A percentile compares a stretch with the other conserved stretches of the same genome.
Evolutionary conservation across 108 stramenopile genomes (phyloP).

Genomic region (Cyclotella sp.): DNA sequence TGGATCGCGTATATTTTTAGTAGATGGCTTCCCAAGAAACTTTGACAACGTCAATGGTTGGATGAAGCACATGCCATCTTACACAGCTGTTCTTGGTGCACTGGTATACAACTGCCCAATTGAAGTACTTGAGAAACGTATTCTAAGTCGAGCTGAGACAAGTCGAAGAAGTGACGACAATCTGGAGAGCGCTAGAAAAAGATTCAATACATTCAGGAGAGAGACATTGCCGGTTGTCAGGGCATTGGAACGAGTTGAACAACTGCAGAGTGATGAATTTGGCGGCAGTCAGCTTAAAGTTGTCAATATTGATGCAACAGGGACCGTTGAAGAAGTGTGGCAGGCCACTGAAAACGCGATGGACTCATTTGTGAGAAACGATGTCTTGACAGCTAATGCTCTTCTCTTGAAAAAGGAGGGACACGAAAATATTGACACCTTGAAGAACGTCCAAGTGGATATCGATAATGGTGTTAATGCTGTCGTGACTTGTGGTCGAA

Average conservation of each 20-base stretch:
- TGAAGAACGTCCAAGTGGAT: conserved; percentile 60
- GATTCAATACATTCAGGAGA: conserved; percentile 84
- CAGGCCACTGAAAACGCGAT: conserved; percentile 65
- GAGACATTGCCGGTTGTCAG: conserved; percentile 87
- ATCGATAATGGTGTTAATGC: conserved; percentile 71
- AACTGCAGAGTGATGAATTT: conserved; percentile 34
- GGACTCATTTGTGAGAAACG: conserved; percentile 69
- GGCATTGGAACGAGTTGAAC: conserved; percentile 55
- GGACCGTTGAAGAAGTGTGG: conserved; percentile 81
- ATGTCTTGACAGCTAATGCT: conserved; percentile 72
- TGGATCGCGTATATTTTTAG: conserved; percentile 80
- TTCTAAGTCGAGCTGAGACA: conserved; percentile 84
- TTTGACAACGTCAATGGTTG: conserved; percentile 92
- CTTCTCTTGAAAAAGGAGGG: conserved; percentile 59
- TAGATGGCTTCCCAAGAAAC: conserved; percentile 99
- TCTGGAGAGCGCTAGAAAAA: conserved; percentile 77
- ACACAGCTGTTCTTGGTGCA: conserved; percentile 66
- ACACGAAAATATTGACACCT: neutral
- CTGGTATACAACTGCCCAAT: conserved; percentile 94
- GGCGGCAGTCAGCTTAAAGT: conserved; percentile 45
- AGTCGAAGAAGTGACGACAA: conserved; percentile 97
- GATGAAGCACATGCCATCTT: conserved; percentile 66
- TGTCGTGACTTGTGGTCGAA: conserved; percentile 66
- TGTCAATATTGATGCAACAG: conserved; percentile 69
- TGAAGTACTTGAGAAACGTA: conserved; percentile 76